Conservation (phyloP, 148 eudicot species). For the Simmondsia chinensis region DNA sequence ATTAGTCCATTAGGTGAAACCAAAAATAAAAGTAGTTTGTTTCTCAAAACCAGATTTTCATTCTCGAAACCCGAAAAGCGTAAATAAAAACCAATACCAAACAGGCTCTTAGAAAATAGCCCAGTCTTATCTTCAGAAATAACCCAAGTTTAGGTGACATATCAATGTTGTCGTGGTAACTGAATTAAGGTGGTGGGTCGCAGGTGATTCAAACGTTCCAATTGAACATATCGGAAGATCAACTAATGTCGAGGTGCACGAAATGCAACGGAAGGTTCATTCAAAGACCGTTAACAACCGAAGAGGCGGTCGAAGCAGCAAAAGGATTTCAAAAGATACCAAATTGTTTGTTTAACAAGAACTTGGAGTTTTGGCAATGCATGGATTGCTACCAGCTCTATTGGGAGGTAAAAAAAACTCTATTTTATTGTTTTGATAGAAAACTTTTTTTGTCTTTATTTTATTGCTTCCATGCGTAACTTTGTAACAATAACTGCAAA, state of each 20-base stretch:
- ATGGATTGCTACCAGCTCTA: slow-evolving; percentile 89
- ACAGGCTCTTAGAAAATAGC: no score
- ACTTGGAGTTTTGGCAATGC: slow-evolving; percentile 94
- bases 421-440: background rate
- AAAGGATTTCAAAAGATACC: slow-evolving; percentile 87
- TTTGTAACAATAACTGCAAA: no score
- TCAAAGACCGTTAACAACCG: slow-evolving; percentile 77
- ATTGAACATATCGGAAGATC: slow-evolving; percentile 65
- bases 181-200: slow-evolving; percentile 12
- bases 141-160: no score
- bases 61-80: no score
- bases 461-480: no score
- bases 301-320: slow-evolving; percentile 88
- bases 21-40: no score
- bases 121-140: no score
- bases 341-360: slow-evolving; percentile 72
- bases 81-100: no score
- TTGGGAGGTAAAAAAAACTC: slow-evolving; percentile 61
- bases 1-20: no score
- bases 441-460: background rate
- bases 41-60: no score
- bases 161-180: background rate
- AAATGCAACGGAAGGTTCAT: slow-evolving; percentile 92
- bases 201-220: slow-evolving; percentile 84
- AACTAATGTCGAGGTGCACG: slow-evolving; percentile 90